Conservation (phyloP, 345 rosid genomes). For the Moricandia arvensis region DNA sequence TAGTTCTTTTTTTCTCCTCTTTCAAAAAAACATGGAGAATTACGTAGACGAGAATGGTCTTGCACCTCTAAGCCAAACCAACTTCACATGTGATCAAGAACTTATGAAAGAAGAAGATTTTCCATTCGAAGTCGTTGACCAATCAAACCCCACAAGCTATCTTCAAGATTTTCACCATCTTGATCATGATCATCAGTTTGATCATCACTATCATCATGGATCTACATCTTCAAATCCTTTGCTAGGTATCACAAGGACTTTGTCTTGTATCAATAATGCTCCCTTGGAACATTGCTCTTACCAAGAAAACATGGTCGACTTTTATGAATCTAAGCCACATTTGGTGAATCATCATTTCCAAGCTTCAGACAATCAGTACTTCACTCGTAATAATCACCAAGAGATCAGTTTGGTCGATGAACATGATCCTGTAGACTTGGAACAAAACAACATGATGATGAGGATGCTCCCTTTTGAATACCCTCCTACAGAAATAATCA, state of each 20-base stretch:
- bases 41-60: constrained; percentile 20
- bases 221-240: constrained; percentile 46
- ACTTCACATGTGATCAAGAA: constrained; percentile 33
- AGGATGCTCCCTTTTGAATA: constrained; percentile 39
- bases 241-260: constrained; percentile 39
- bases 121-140: constrained; percentile 39
- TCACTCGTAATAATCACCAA: constrained; percentile 28
- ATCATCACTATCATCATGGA: constrained; percentile 31
- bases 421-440: constrained; percentile 34
- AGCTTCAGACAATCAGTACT: constrained; percentile 20
- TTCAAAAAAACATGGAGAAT: constrained; percentile 31
- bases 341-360: constrained; percentile 47
- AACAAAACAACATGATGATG: constrained; percentile 34
- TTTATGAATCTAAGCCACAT: constrained; percentile 59
- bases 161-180: constrained; percentile 61
- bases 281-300: constrained; percentile 50
- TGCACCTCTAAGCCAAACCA: constrained; percentile 32
- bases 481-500: constrained; percentile 45
- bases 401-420: constrained; percentile 43
- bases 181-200: constrained; percentile 39
- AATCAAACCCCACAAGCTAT: constrained; percentile 38
- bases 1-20: constrained; percentile 28
- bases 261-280: constrained; percentile 36
- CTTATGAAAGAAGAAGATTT: constrained; percentile 41
- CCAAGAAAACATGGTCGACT: constrained; percentile 37